Base-by-base conservation (phyloP, 148 eudicot species). In the Chenopodium formosanum region DNA sequence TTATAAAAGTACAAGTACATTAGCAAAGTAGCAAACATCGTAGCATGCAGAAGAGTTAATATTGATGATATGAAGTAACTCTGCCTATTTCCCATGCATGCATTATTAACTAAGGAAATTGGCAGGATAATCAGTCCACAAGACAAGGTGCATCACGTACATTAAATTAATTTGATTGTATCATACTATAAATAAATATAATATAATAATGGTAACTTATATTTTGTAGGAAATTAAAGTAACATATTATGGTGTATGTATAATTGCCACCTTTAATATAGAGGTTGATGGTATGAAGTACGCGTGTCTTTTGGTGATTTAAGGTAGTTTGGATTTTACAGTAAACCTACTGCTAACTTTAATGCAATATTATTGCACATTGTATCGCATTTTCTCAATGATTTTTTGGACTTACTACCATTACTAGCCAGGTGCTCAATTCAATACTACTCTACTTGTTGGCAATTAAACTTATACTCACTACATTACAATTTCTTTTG, bases 71-170 rank as follows among this genome's bases (percentile, higher is more conserved):
- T 37, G 7, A 5, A 37, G 58, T 75, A 7, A 7, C 17, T 19
- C 58, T 47, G 60, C 62, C 46, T 46, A 52, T 74, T 74, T 74
- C 78, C 78, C 66, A 75, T 53, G 78, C 78, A 75, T 56, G 19
- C 62, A 56, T 29, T 1, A 5, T 29, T 37, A 37, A 37, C 44
- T 48, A 4, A 9, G 65, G 44, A 75, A 75, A 53, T 25, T 27
- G 40, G 56, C 40, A 53, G 65, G 14, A 67, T 17, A 37, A 37
- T 37, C 9, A 48, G 63, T 25, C 20, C 34, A 48, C 20, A 17
- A 12, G 62, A 56, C 62, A 52, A 23, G 17, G 3, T 2, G 63
- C 56, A 73, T 50, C 53, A 50, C 14, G 14, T 50, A 50, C 12
- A 50, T 50, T 47, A 47, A 32, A 32, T 32, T 37, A 37, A 37